These are phyloP conservation scores for Chalciporus sphaerocephalus DNA, from an alignment of 768 basidiomycete species.

Conservation along the genomic window DNA sequence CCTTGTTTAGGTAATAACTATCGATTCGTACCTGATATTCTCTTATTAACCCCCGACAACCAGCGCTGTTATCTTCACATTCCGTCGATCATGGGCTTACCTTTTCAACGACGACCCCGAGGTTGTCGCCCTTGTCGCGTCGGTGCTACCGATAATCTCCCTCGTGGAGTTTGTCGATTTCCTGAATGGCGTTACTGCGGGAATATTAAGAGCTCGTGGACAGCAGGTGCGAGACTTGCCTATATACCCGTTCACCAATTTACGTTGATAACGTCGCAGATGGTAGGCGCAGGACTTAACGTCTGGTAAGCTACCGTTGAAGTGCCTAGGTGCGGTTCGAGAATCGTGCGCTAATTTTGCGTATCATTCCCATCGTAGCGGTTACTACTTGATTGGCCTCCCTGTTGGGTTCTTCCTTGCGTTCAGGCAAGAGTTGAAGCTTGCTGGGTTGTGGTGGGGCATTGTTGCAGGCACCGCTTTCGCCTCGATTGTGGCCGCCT, in stretches of 20 bases:
- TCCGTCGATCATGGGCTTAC: conserved; percentile 62
- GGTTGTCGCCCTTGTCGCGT: conserved; percentile 37
- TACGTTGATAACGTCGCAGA: conserved; percentile 32
- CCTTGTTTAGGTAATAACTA: conserved; percentile 49
- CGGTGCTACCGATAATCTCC: conserved; percentile 65
- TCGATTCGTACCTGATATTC: background rate
- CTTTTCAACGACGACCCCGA: conserved; percentile 64
- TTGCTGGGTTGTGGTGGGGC: conserved; percentile 80
- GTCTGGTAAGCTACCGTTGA: conserved; percentile 43
- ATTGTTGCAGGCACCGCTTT: conserved; percentile 41
- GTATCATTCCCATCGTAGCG: conserved; percentile 30
- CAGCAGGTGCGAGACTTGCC: conserved; percentile 46
- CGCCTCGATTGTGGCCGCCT: conserved; percentile 42
- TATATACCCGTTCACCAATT: background rate
- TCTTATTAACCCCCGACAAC: background rate
- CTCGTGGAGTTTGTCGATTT: conserved; percentile 82
- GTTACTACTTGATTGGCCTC: conserved; percentile 77
- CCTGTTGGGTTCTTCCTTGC: conserved; percentile 75
- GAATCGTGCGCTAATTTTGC: background rate
- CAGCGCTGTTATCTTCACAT: conserved; percentile 50
- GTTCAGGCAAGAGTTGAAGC: conserved; percentile 52
- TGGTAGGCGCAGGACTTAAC: conserved; percentile 73
- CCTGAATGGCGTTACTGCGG: conserved; percentile 59
- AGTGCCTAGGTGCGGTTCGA: background rate
- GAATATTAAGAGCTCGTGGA: conserved; percentile 75